phyloP scores from a whole-genome alignment of 139 green algal species.

The Coelastrella sp. region DNA sequence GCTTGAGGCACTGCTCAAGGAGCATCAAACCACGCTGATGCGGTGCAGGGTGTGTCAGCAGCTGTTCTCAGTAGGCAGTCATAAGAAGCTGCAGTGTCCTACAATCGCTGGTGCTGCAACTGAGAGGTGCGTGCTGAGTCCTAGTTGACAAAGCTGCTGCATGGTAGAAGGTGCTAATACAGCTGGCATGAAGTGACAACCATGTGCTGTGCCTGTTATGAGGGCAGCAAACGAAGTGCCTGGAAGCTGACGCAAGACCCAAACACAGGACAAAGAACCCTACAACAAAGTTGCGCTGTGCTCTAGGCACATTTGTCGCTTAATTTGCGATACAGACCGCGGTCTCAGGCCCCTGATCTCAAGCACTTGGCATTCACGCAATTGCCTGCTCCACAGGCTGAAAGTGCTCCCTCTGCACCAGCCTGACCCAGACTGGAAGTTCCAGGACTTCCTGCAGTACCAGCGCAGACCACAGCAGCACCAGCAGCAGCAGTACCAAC shows the following conservation, averaged over 20 bases:
- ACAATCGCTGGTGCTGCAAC: not conserved
- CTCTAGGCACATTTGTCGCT: too few species aligned
- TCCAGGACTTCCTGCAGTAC: slow-evolving; percentile 31
- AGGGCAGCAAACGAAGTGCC: not conserved
- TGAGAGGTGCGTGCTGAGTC: not conserved
- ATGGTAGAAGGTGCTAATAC: too few species aligned
- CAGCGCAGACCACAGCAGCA: not conserved
- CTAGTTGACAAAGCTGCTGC: too few species aligned
- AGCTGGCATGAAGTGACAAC: too few species aligned
- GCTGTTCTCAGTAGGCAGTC: slow-evolving; percentile 42
- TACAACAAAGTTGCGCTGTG: too few species aligned
- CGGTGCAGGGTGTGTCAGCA: slow-evolving; percentile 29
- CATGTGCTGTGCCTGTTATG: too few species aligned
- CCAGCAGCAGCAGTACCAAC: not conserved
- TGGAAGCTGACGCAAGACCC: too few species aligned
- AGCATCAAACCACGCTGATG: slow-evolving; percentile 38
- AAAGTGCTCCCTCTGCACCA: slow-evolving; percentile 36
- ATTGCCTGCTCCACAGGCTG: not conserved
- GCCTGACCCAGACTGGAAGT: slow-evolving; percentile 35
- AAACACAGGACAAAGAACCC: too few species aligned
- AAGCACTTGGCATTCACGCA: not conserved
- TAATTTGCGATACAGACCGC: too few species aligned
- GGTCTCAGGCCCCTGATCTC: not conserved
- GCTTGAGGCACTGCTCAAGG: slow-evolving; percentile 31
- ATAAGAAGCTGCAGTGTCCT: slow-evolving; percentile 41